A percentile compares a stretch with the other conserved stretches of the same genome.
Evolutionary conservation across 73 alveolate genomes (phyloP).

Genomic region (Paramecium pentaurelia): DNA sequence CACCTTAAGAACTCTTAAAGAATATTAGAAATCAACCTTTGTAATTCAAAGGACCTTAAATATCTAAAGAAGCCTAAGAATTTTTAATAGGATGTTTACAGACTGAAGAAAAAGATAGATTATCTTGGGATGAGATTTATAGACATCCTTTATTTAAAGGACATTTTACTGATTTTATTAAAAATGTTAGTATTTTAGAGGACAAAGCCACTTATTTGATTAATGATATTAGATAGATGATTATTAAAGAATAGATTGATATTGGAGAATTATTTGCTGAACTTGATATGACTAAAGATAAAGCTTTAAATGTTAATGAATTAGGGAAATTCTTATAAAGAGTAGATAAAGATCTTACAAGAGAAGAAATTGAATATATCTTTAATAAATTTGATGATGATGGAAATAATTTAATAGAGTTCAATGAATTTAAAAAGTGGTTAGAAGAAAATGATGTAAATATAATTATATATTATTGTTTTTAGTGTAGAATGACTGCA

Average conservation of each 20-base stretch:
- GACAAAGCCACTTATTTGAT: constrained; percentile 56
- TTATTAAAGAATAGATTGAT: constrained; percentile 50
- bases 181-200: constrained; percentile 23
- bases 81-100: constrained; percentile 35
- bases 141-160: constrained; percentile 56
- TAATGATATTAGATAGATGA: constrained; percentile 56
- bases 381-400: constrained; percentile 60
- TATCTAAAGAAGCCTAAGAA: constrained; percentile 36
- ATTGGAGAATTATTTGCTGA: constrained; percentile 54
- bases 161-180: constrained; percentile 41
- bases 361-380: constrained; percentile 60
- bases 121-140: constrained; percentile 58
- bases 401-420: constrained; percentile 55
- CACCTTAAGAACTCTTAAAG: constrained; percentile 19
- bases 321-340: constrained; percentile 54
- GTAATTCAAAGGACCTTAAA: not conserved
- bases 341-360: constrained; percentile 50
- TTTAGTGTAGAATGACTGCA: constrained; percentile 46
- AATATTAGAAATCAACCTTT: constrained; percentile 14
- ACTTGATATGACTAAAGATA: constrained; percentile 54
- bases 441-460: constrained; percentile 55
- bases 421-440: constrained; percentile 58
- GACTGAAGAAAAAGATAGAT: constrained; percentile 49
- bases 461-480: not conserved
- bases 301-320: constrained; percentile 44